A percentile compares a stretch with the other conserved stretches of the same genome.
phyloP scores from a whole-genome alignment of 139 green algal species.

The Edaphochlamys debaryana region DNA sequence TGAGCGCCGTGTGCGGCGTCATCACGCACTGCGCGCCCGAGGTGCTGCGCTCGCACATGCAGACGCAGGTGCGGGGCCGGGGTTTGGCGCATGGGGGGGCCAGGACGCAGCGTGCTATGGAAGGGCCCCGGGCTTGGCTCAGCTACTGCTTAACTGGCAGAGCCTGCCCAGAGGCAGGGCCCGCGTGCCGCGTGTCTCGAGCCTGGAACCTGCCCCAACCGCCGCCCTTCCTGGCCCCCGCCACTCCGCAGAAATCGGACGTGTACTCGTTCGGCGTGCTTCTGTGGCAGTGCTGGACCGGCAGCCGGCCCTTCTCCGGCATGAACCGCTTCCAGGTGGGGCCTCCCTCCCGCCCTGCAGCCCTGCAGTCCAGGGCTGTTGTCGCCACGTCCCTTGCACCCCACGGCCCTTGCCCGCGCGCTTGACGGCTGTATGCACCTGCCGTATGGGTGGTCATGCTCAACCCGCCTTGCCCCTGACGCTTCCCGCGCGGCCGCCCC shows the following conservation, averaged over 20 bases:
- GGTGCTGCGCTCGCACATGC: constrained; percentile 9
- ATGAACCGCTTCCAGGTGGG: constrained; percentile 46
- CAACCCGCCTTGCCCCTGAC: not conserved
- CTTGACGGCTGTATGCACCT: not conserved
- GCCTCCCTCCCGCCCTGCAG: too few relatives aligned
- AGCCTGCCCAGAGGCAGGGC: too few relatives aligned
- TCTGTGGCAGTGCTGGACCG: constrained; percentile 60
- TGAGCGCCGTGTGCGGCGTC: constrained; percentile 21
- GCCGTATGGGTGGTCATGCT: not conserved
- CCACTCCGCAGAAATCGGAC: constrained; percentile 31
- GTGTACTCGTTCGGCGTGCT: constrained; percentile 60
- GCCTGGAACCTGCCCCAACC: not conserved
- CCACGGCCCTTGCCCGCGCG: too few relatives aligned
- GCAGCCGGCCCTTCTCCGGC: constrained; percentile 49
- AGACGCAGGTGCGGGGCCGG: constrained; percentile 1
- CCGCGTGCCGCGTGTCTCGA: too few relatives aligned
- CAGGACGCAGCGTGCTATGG: not conserved
- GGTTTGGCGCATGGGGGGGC: not conserved
- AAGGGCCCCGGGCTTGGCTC: not conserved
- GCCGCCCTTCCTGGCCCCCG: not conserved
- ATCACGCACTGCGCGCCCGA: constrained; percentile 38
- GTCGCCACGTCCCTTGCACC: too few relatives aligned
- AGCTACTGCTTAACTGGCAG: too few relatives aligned
- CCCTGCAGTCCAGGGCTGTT: too few relatives aligned
- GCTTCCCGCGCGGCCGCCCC: not conserved